Base-by-base conservation (phyloP, 768 basidiomycete species). In the Tylopilus sp. region DNA sequence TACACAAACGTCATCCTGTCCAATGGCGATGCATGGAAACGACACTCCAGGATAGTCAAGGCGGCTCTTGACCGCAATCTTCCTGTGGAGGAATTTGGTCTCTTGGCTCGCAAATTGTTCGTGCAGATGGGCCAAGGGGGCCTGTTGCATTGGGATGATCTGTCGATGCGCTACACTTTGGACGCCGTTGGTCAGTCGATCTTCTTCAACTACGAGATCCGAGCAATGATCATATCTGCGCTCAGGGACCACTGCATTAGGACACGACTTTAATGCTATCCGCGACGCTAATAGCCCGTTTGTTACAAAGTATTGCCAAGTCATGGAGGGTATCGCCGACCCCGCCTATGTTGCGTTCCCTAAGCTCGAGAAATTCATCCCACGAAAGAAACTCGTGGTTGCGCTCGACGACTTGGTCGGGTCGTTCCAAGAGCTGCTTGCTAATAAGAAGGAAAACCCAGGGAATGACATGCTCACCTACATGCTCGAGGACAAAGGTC, bases 401-500 rank as follows among this genome's bases (percentile, higher is more conserved):
- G 43, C 36, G 21, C 37, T 45, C 4, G 36, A 52, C 36, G 44
- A 40, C 4, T n/a, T 45, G 10, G 36, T 45, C 44, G 21, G 21
- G 26, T n/a, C 43, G 11, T 44, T 44, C 28, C 36, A 52, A 8
- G 21, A 52, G 7, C 43, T 52, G 36, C 28, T 52, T 9, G 42
- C 34, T 5, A 16, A 11, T 8, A 52, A 45, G 50, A 44, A 44
- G 28, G 50, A 45, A 17, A 52, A 45, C 21, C 43, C 50, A 2
- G 43, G 34, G 6, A 45, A 52, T 16, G 50, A 52, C 17, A 45
- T 52, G 43, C 50, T 52, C 21, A 45, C 50, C 2, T 38, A 52
- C 28, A 52, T 52, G 50, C 50, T 52, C 28, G 50, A 45, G 36
- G 50, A 44, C n/a, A 44, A 44, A 12, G 43, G 43, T 44, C 43